Percentiles rank a stretch among this genome's conserved stretches.
These are phyloP conservation scores for Tolypocladium tropicale DNA, from an alignment of 2,329 filamentous ascomycete species.

Conservation along the genomic window DNA sequence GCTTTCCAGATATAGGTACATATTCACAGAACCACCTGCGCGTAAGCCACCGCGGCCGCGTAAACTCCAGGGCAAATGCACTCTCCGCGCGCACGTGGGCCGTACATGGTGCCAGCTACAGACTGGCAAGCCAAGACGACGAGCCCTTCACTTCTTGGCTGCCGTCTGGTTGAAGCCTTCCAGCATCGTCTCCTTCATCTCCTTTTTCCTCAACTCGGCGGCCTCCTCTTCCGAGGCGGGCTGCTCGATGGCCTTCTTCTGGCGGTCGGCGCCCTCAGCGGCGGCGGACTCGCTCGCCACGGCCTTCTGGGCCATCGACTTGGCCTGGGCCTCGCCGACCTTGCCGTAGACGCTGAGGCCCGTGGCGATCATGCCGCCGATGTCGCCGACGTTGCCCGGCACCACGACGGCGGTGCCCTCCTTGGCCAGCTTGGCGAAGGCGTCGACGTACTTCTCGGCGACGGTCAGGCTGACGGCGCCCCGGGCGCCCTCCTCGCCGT, in stretches of 20 bases:
- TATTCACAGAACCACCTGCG: neutral
- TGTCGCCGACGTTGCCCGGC: slow-evolving; percentile 92
- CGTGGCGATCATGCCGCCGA: slow-evolving; percentile 92
- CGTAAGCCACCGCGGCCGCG: neutral
- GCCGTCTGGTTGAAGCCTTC: slow-evolving; percentile 28
- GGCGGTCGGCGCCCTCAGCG: slow-evolving; percentile 7
- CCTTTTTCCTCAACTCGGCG: slow-evolving; percentile 9
- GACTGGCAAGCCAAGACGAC: neutral
- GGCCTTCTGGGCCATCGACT: slow-evolving; percentile 47
- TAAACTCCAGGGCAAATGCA: neutral
- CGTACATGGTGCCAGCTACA: neutral
- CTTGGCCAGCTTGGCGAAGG: slow-evolving; percentile 84
- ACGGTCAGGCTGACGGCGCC: slow-evolving; percentile 78
- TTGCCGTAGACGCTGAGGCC: slow-evolving; percentile 94
- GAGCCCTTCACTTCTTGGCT: slow-evolving; percentile 15
- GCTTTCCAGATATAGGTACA: neutral
- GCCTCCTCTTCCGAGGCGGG: slow-evolving; percentile 6
- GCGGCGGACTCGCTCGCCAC: slow-evolving; percentile 17
- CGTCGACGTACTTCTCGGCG: slow-evolving; percentile 96
- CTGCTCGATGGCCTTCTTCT: slow-evolving; percentile 9
- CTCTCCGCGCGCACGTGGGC: neutral
- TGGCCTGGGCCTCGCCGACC: slow-evolving; percentile 71
- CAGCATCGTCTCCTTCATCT: slow-evolving; percentile 28
- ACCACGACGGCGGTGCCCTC: slow-evolving; percentile 94
- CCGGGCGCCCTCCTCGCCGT: slow-evolving; percentile 67